Evolutionary conservation across 1,139 yeast genomes (phyloP), one percentile per base, ranked within the genome.

Genomic region (Blastobotrys ciferrii): DNA sequence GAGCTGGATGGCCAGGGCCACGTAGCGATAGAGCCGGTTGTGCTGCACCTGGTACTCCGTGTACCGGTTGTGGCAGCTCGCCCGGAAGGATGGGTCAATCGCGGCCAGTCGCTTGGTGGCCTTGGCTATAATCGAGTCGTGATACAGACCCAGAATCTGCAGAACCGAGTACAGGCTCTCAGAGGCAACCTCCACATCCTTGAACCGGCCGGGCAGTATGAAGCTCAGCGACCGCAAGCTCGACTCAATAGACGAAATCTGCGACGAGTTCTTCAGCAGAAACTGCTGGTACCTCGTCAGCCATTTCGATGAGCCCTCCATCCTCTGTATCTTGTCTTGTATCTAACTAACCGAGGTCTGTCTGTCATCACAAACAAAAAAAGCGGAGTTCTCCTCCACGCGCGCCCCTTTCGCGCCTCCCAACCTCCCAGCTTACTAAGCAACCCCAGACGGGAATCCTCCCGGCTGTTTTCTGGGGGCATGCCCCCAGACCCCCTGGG

Each of bases 141-240:
- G 73, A 52, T 70, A 71, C 43, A 68, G 51, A 14, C 71, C 70
- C 23, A 71, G 55, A 5, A 71, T 58, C 49, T 68, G 67, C 30
- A 70, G 58, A 3, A 58, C 49, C 9, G 74, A 61, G 43, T 65
- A 67, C 31, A 68, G 57, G 7, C 61, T 50, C 53, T 68, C 72
- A 12, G 70, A 55, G 3, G 67, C 68, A 19, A 68, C 57, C 49
- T 71, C 76, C 32, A 68, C 70, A 35, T 71, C 68, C 43, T 70
- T 65, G 54, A 68, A 67, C 45, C 71, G 66, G 7, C 74, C 73
- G 1, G 76, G 75, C 14, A 69, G 55, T 28, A 72, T 56, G 49
- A 68, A 66, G n/a, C 68, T 61, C 42, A 72, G 57, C 17, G 71
- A 63, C 33, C 68, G 58, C 23, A 71, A 53, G 2, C 68, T 62